Evolutionary conservation across 1,284 basidiomycete species (phyloP), one percentile per base, ranked within the genome.

Genomic region (Leccinum variabile): DNA sequence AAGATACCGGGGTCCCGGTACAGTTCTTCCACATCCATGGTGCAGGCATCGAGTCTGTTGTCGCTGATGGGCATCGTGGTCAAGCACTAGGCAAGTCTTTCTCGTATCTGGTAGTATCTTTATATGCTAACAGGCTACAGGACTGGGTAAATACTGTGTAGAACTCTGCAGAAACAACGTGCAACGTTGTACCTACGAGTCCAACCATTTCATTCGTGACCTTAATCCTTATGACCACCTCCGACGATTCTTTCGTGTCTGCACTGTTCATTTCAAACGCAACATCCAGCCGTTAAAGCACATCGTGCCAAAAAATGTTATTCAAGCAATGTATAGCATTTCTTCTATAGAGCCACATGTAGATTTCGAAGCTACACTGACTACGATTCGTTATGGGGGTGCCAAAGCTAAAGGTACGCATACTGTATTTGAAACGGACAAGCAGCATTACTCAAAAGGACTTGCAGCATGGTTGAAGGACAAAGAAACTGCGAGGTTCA

Each of bases 221-320:
- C 46, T 63, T 6, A 6, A 59, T 10, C 30, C 56, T 0, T 62
- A 63, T 54, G 56, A 63, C 37, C 63, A 63, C 14, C 22, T 63
- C 0, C 9, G n/a, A 9, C 4, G 9, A 0, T 58, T 62, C 5
- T 59, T 56, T 25, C n/a, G 6, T 8, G 14, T 63, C 5, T 63
- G 46, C 6, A 4, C 41, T 11, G 25, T 37, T 25, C 56, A 63
- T 10, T 63, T 63, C 46, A 55, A 62, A 16, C 1, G 18, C 2
- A 62, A 62, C 4, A 56, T 63, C 6, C 53, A 55, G 4, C 14
- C 33, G 1, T 6, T 54, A 0, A 33, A 25, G 18, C 49, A 44
- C 10, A 1, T 14, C 1, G 1, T 63, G 53, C 6, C 32, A 13
- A 14, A 54, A 0, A 13, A 61, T 9, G 18, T 63, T 10, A 3